Base-by-base conservation (phyloP, 148 eudicot genomes). In the Fagopyrum homotropicum region DNA sequence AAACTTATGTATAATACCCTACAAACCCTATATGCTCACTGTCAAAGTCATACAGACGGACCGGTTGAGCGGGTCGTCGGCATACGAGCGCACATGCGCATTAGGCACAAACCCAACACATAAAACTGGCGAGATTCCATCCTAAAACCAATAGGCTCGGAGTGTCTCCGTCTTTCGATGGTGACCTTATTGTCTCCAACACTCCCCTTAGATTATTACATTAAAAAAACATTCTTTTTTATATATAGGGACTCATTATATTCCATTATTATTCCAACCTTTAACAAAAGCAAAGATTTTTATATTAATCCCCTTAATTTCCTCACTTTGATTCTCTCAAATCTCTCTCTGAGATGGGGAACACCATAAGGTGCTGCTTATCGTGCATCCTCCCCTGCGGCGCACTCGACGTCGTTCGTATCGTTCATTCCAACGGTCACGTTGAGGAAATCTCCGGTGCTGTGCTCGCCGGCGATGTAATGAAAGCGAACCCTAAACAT, bases 331-430 rank as follows among this genome's bases (percentile, higher is more conserved):
- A 59, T 76, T 69, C 60, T 52, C 59, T 69, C 75, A 57, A 45
- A 71, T 71, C 73, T 54, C 55, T 35, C 50, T 16, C 11, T 15
- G 5, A 22, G 29, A 89, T 88, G 93, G 89, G 75, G 78, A 85
- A 79, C 82, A 75, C 86, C n/a, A 80, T 93, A 50, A 82, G 89
- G 75, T 90, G 98, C 69, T 93, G 96, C 88, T 84, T 93, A 79
- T 89, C 98, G 4, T 93, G 98, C 87, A 90, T 93, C 74, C 83
- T 93, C 26, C 98, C 98, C 26, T 93, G 98, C 76, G 98, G 98
- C 6, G 86, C 87, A 1, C 80, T 93, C 49, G 98, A 93, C 79
- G 98, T 93, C 73, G 83, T 93, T 86, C 89, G 98, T 2, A 89
- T 93, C 55, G 96, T 93, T 17, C 98, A 93, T 64, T 26, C 89